Conservation (phyloP, 345 rosid species). For the Hibiscus syriacus region DNA sequence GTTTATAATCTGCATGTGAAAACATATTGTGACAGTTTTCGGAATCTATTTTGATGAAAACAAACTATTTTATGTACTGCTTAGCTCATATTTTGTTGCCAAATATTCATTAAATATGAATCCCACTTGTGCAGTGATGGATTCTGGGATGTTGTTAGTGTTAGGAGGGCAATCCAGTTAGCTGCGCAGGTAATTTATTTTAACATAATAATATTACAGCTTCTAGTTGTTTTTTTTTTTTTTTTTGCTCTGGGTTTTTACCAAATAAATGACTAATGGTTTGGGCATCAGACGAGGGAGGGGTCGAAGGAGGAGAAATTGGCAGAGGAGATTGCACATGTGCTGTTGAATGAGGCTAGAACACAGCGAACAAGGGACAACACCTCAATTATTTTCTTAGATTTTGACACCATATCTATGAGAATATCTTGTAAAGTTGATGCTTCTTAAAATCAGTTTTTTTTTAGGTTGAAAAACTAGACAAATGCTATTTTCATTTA, state of each 20-base stretch:
- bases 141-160: constrained; percentile 82
- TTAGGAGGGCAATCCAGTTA: constrained; percentile 69
- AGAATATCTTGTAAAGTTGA: too few species aligned
- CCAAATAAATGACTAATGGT: not conserved
- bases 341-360: too few species aligned
- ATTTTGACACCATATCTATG: too few species aligned
- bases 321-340: constrained; percentile 71
- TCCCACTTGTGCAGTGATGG: constrained; percentile 57
- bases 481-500: too few species aligned
- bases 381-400: too few species aligned
- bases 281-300: constrained; percentile 43
- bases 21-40: not conserved
- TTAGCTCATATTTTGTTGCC: not conserved
- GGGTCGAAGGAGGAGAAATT: constrained; percentile 27
- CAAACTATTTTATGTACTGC: not conserved
- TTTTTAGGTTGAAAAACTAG: too few species aligned
- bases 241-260: too few species aligned
- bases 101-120: not conserved
- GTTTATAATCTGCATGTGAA: not conserved
- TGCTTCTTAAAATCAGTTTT: too few species aligned
- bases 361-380: too few species aligned
- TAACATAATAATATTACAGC: not conserved
- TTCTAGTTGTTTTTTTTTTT: not conserved
- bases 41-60: not conserved
- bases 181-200: constrained; percentile 43